Evolutionary conservation across 169 alveolate species (phyloP).

Genomic region (Cyclospora cayetanensis): DNA sequence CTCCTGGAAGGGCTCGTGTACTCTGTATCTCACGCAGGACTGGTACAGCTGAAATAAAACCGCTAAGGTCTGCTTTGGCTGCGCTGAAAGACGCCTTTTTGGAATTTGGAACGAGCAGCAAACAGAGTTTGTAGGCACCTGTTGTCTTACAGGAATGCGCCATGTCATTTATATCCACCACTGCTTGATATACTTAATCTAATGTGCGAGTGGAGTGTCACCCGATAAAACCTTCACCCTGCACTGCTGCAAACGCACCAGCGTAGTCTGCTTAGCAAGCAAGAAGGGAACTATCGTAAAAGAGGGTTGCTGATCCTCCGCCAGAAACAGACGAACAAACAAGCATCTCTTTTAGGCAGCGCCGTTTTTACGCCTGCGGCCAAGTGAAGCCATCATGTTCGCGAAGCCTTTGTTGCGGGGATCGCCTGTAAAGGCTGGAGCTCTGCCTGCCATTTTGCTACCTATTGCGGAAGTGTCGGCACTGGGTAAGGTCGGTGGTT

Average conservation of each 20-base stretch:
- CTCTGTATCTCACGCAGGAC: constrained; percentile 32
- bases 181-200: too few species aligned
- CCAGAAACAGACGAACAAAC: neutral
- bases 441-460: constrained; percentile 36
- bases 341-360: neutral
- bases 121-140: too few species aligned
- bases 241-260: too few species aligned
- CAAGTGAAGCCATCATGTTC: constrained; percentile 70
- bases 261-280: too few species aligned
- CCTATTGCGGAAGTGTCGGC: constrained; percentile 1
- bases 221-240: too few species aligned
- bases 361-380: constrained; percentile 39
- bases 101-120: neutral
- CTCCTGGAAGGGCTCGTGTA: constrained; percentile 31
- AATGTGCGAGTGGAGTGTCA: too few species aligned
- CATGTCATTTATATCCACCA: too few species aligned
- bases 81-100: neutral
- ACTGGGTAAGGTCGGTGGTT: neutral
- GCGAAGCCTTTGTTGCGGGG: constrained; percentile 74
- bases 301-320: too few species aligned
- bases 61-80: constrained; percentile 34
- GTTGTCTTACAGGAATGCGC: too few species aligned
- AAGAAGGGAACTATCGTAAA: too few species aligned
- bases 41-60: neutral
- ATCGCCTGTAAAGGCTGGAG: constrained; percentile 74